Evolutionary conservation across 306 rosid genomes (phyloP), one percentile per base, ranked within the genome.

Genomic region (Acacia melanoxylon): DNA sequence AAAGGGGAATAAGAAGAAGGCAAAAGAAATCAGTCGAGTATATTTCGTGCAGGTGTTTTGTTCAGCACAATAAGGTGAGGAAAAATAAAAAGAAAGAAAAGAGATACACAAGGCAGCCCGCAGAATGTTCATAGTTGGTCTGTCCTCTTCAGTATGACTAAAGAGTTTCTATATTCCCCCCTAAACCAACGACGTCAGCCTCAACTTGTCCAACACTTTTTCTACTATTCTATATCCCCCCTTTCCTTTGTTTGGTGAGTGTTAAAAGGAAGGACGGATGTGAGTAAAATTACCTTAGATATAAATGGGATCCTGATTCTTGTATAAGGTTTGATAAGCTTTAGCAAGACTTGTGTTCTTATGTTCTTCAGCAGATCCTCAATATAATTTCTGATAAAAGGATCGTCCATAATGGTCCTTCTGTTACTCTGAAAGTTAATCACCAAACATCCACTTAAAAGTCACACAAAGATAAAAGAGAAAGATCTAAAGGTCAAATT

Each of bases 311-410:
- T 95, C 81, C 94, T 87, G 80, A 95, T 95, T 88, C 98, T 94
- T 70, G 99, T 95, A 83, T 95, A 95, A 14, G 98, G 99, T 82
- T 93, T 93, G 91, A 95, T 95, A 56, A 95, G 97, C 88, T 95
- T 95, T 69, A 95, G 97, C 85, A 95, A 78, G 89, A 95, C 99
- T 83, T 95, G 99, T 16, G 99, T 95, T 85, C 99, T 92, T 54
- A 95, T 92, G 87, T 95, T 95, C 91, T 95, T 95, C 84, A 95
- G 85, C 80, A 95, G 88, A 89, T 95, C 99, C 88, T 95, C 99
- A 68, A 95, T 95, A 81, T 95, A 95, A 86, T 93, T 95, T 81
- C 98, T 87, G 79, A 95, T 95, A 84, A 95, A 95, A 29, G 90
- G 98, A 85, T 95, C 99, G 70, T 95, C 98, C 99, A 95, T 95